Evolutionary conservation across 2,329 filamentous ascomycete species (phyloP).

Genomic region (Knufia fluminis): DNA sequence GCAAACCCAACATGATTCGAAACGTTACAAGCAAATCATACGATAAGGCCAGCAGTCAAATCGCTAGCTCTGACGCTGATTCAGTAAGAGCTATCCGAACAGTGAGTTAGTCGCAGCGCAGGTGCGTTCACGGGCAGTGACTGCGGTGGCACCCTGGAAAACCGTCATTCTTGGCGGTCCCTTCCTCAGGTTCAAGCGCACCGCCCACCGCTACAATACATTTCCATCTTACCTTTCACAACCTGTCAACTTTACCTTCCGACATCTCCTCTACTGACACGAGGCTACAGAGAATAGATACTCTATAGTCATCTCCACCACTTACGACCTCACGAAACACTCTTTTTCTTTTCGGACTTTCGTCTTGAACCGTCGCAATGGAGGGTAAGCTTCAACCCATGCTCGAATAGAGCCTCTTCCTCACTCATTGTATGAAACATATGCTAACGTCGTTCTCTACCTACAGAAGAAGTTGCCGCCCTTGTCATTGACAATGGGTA

Average conservation of each 20-base stretch:
- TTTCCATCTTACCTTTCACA: slow-evolving; percentile 21
- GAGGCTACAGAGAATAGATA: slow-evolving; percentile 6
- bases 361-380: slow-evolving; percentile 40
- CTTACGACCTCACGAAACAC: neutral
- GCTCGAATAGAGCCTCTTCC: slow-evolving; percentile 24
- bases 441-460: slow-evolving; percentile 37
- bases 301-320: slow-evolving; percentile 2
- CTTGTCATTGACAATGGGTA: slow-evolving; percentile 99
- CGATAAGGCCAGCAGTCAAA: neutral
- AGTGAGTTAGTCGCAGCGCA: neutral
- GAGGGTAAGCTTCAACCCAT: slow-evolving; percentile 50
- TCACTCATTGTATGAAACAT: slow-evolving; percentile 4
- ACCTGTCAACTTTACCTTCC: slow-evolving; percentile 14
- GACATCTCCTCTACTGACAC: slow-evolving; percentile 6
- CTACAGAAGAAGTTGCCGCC: slow-evolving; percentile 94
- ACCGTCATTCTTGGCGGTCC: slow-evolving; percentile 9
- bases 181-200: slow-evolving; percentile 6
- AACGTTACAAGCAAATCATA: neutral
- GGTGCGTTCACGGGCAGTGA: slow-evolving; percentile 4
- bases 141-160: slow-evolving; percentile 3
- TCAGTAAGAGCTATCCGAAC: neutral
- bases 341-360: slow-evolving; percentile 8
- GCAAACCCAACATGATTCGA: neutral
- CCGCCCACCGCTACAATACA: slow-evolving; percentile 21
- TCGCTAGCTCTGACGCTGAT: neutral